Evolutionary conservation across 2,329 filamentous ascomycete species (phyloP).

Genomic region (Xylaria digitata): DNA sequence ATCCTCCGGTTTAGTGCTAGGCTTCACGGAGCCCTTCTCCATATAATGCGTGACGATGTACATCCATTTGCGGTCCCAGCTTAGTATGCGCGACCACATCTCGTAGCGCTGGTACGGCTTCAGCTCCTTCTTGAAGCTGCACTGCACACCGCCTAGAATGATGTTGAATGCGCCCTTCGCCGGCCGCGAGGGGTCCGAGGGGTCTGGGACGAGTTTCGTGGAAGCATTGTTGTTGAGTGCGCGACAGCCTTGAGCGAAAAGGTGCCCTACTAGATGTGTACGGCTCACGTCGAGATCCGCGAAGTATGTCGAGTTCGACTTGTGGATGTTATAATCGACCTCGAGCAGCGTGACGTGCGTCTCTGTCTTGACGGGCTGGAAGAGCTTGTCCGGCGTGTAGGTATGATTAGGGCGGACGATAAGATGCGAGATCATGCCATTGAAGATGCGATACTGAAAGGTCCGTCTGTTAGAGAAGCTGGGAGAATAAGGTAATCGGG

Average conservation of each 20-base stretch:
- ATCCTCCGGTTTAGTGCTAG: constrained; percentile 56
- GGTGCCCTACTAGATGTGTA: constrained; percentile 79
- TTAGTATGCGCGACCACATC: constrained; percentile 76
- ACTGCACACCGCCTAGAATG: constrained; percentile 78
- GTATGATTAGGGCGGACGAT: constrained; percentile 60
- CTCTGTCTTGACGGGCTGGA: constrained; percentile 75
- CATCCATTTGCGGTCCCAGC: constrained; percentile 86
- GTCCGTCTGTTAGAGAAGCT: not conserved
- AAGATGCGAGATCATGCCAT: constrained; percentile 66
- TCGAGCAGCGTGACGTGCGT: constrained; percentile 78
- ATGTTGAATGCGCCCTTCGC: constrained; percentile 68
- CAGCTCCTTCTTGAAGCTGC: constrained; percentile 80
- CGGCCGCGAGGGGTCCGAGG: constrained; percentile 57
- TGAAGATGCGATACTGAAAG: constrained; percentile 67
- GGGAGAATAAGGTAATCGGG: not conserved
- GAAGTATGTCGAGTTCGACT: constrained; percentile 88
- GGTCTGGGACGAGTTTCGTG: constrained; percentile 63
- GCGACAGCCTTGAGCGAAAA: constrained; percentile 70
- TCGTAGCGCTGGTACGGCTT: constrained; percentile 76
- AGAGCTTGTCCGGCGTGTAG: constrained; percentile 73
- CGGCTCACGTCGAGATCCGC: constrained; percentile 85
- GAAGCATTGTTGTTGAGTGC: constrained; percentile 61
- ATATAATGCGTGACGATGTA: constrained; percentile 82
- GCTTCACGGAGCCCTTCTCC: constrained; percentile 67
- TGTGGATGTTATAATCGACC: constrained; percentile 88